A percentile compares a stretch with the other conserved stretches of the same genome.
These are phyloP conservation scores for Cercophora newfieldiana DNA, from an alignment of 495 filamentous ascomycete species.

Conservation along the genomic window DNA sequence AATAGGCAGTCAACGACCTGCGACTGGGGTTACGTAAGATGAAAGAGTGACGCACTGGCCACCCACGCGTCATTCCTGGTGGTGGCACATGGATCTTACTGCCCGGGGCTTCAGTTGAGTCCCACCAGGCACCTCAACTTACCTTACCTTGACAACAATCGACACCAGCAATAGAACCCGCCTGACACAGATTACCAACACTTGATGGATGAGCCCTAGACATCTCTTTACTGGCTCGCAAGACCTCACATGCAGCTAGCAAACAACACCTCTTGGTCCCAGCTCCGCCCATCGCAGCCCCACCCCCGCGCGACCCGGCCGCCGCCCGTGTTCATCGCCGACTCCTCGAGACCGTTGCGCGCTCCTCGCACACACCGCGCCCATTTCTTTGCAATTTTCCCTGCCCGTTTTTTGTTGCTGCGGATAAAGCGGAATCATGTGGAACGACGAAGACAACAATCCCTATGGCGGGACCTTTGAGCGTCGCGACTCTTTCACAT, in stretches of 20 bases:
- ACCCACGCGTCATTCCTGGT: neutral
- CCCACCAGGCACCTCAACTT: neutral
- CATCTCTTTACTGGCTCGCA: neutral
- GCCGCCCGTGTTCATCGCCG: neutral
- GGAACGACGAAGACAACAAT: slow-evolving; percentile 94
- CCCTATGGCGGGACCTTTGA: slow-evolving; percentile 86
- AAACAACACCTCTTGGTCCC: neutral
- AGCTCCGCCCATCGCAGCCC: neutral
- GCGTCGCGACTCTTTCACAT: slow-evolving; percentile 74
- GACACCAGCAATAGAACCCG: neutral
- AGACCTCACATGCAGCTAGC: neutral
- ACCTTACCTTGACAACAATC: neutral
- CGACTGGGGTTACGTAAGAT: neutral
- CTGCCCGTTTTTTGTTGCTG: neutral
- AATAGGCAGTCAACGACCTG: neutral
- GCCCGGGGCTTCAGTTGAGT: neutral
- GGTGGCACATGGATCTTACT: neutral
- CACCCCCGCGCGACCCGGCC: slow-evolving; percentile 5
- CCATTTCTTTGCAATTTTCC: neutral
- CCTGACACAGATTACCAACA: neutral
- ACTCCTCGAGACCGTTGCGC: slow-evolving; percentile 6
- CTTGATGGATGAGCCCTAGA: neutral
- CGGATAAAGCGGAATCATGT: slow-evolving; percentile 45
- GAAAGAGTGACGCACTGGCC: neutral
- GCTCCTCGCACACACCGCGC: neutral